Base-by-base conservation (phyloP, 1,139 yeast species). In the Yamadazyma epiphylla region DNA sequence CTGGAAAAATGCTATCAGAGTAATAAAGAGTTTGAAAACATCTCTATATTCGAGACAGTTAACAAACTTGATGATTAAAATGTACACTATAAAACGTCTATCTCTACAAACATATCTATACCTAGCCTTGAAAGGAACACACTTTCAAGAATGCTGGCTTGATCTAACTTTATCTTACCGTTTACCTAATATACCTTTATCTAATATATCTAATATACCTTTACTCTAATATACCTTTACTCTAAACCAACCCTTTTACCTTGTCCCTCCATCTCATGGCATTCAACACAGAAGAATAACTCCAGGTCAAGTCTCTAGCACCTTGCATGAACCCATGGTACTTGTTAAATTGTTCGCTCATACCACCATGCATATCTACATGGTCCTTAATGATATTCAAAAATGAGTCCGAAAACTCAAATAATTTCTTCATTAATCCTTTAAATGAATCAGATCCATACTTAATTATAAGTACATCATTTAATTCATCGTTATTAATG, bases 281-380 rank as follows among this genome's bases (percentile, higher is more conserved):
- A 42, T 76, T 72, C 80, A 85, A 81, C 33, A 84, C 75, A 3
- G 95, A 74, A 24, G 89, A 78, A 53, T 86, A 86, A 41, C 94
- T 82, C 98, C 98, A 91, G 5, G 96, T 88, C 48, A 91, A 72
- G 44, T 85, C 75, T 33, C 63, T 59, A 0, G 97, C 97, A 3
- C 98, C 98, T 55, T 80, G 83, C 82, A 87, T 78, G 52, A 55
- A 86, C 0, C 98, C 98, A 26, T 71, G 76, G 45, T 78, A 73
- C 47, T 75, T 77, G 59, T 84, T 86, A 54, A 86, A 85, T 50
- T 91, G 96, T 55, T 91, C 98, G 47, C 89, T 80, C 77, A 89
- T 77, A 29, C 74, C 74, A 5, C 95, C 96, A n/a, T 74, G 68
- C 21, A 59, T 57, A 45, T 79, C 85, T 17, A 78, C 80, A 57